Evolutionary conservation across 345 rosid species (phyloP), one percentile per base, ranked within the genome.

Genomic region (Carallia brachiata): DNA sequence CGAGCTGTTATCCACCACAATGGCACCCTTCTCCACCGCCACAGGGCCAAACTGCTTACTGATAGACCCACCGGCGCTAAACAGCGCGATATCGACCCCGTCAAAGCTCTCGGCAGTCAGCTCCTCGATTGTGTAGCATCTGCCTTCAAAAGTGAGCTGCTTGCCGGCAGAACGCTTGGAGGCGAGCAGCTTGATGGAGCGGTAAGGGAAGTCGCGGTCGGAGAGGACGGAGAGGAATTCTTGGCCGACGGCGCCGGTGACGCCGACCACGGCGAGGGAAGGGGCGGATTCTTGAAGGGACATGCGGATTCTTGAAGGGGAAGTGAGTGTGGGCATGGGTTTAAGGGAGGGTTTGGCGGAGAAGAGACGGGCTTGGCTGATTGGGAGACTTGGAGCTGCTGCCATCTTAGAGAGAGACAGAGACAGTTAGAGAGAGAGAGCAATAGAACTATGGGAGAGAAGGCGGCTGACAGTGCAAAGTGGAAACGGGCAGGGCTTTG

Each of bases 1-100:
- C 36, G 96, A 95, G 80, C 97, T 92, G 40, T 95, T 95, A 61
- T 95, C 99, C 59, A 95, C 96, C 36, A 90, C 97, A 28, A 92
- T 79, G 10, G 87, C 66, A 5, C 98, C 97, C 74, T 85, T 92
- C 68, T 80, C 89, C 69, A 78, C 88, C 23, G 97, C 99, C 1
- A 85, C 71, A 0, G 97, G 97, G 9, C 93, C 99, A 68, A 87
- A 89, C 77, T 81, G 54, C 76, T 89, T 90, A 67, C 99, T 92
- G 37, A 92, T 89, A 15, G 92, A 89, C 60, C 99, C 97, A 9
- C 97, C 97, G 23, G 97, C 97, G 52, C 97, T 91, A 65, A 94
- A 94, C 62, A 94, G 73, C 1, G 92, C 96, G 32, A 92, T 85
- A 39, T 95, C 98, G 9, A 95, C 86, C 0, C 89, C 96, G 53